Evolutionary conservation across 306 rosid genomes (phyloP).

Genomic region (Cucumis cinereus): DNA sequence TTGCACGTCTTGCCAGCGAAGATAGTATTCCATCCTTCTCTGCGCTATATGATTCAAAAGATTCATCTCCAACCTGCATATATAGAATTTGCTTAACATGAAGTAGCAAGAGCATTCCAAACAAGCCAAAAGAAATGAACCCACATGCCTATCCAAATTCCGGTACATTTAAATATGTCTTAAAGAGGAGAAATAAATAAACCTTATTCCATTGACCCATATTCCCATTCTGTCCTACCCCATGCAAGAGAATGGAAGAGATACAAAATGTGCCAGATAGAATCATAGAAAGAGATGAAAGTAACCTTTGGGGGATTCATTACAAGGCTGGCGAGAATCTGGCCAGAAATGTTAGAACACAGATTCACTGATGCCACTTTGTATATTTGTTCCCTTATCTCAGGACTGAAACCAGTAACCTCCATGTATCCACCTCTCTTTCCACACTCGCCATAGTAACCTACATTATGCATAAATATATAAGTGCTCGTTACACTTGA

Average conservation of each 20-base stretch:
- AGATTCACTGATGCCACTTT: slow-evolving; percentile 84
- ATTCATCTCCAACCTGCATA: slow-evolving; percentile 82
- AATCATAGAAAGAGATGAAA: not conserved
- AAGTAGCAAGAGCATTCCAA: not conserved
- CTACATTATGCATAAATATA: slow-evolving; percentile 26
- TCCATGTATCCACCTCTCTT: slow-evolving; percentile 97
- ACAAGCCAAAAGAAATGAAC: not conserved
- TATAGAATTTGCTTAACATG: not conserved
- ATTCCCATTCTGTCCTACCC: not conserved
- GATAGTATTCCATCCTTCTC: slow-evolving; percentile 70
- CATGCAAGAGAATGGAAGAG: not conserved
- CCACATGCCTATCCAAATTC: not conserved
- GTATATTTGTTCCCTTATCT: slow-evolving; percentile 75
- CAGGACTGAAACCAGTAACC: slow-evolving; percentile 71
- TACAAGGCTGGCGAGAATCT: slow-evolving; percentile 78
- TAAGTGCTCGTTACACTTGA: not conserved
- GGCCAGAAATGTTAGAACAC: slow-evolving; percentile 84
- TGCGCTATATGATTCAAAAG: slow-evolving; percentile 46
- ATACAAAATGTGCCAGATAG: not conserved
- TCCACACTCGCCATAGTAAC: slow-evolving; percentile 86
- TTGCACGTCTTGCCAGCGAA: slow-evolving; percentile 83
- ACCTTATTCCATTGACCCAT: not conserved
- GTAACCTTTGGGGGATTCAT: slow-evolving; percentile 90
- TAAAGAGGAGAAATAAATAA: not conserved
- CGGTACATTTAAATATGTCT: not conserved